A percentile compares a stretch with the other conserved stretches of the same genome.
phyloP scores from a whole-genome alignment of 306 rosid genomes.

The Gleditsia sinensis region DNA sequence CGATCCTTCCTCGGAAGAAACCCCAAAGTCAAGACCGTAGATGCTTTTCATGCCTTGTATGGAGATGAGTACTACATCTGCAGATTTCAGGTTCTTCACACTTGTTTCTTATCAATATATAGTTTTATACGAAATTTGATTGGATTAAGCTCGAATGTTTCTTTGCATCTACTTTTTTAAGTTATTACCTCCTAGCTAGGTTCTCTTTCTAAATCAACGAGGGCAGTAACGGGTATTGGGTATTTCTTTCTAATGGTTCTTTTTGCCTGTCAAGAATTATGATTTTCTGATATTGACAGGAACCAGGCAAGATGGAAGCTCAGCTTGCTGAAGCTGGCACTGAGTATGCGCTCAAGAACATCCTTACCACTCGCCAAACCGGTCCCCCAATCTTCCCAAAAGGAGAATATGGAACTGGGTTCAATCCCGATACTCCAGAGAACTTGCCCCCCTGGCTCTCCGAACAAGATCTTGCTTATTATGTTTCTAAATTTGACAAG shows the following conservation, averaged over 20 bases:
- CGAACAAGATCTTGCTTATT: slow-evolving; percentile 46
- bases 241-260: too few relatives aligned
- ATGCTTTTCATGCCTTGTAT: slow-evolving; percentile 13
- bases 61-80: slow-evolving; percentile 47
- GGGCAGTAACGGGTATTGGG: too few relatives aligned
- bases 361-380: slow-evolving; percentile 27
- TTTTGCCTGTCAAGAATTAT: too few relatives aligned
- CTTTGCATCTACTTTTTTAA: not conserved
- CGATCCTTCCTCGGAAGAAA: slow-evolving; percentile 27
- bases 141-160: too few relatives aligned
- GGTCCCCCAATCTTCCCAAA: slow-evolving; percentile 46
- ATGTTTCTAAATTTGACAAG: slow-evolving; percentile 44
- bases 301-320: slow-evolving; percentile 33
- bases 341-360: slow-evolving; percentile 29
- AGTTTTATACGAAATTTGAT: not conserved
- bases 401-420: slow-evolving; percentile 31
- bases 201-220: too few relatives aligned
- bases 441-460: slow-evolving; percentile 54
- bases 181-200: too few relatives aligned
- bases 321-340: slow-evolving; percentile 26
- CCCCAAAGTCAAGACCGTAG: slow-evolving; percentile 24
- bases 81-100: slow-evolving; percentile 43
- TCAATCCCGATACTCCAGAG: slow-evolving; percentile 17
- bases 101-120: too few relatives aligned
- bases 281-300: slow-evolving; percentile 2